Conservation (phyloP, 352 stramenopile species). For the Pythium scleroteichum region DNA sequence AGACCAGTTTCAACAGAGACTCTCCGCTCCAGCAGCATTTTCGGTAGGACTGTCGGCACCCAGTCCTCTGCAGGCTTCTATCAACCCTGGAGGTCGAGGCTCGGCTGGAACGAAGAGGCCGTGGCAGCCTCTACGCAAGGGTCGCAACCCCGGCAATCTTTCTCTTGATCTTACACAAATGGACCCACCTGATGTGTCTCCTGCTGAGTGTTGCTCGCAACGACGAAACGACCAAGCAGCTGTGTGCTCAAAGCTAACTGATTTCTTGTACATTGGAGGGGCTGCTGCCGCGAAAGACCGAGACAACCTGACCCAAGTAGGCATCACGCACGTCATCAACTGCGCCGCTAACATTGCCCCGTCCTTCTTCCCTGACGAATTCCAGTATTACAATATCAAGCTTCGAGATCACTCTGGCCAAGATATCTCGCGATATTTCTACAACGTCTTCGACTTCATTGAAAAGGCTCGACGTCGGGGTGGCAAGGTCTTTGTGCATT, state of each 20-base stretch:
- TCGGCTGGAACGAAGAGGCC: slow-evolving; percentile 38
- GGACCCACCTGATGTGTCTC: slow-evolving; percentile 35
- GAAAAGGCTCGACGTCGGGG: slow-evolving; percentile 64
- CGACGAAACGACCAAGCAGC: slow-evolving; percentile 61
- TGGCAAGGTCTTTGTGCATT: slow-evolving; percentile 86
- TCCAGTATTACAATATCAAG: slow-evolving; percentile 85
- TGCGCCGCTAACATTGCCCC: slow-evolving; percentile 79
- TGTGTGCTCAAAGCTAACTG: slow-evolving; percentile 78
- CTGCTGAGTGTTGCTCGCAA: slow-evolving; percentile 26
- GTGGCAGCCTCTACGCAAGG: slow-evolving; percentile 54
- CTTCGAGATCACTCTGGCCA: slow-evolving; percentile 88
- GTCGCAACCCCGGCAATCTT: slow-evolving; percentile 78
- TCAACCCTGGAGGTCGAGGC: slow-evolving; percentile 16
- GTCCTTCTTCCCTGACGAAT: slow-evolving; percentile 73
- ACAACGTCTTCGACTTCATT: slow-evolving; percentile 90
- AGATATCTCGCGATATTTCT: slow-evolving; percentile 85
- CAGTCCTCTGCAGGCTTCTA: not conserved
- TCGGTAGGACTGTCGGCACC: slow-evolving; percentile 11
- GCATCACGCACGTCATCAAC: slow-evolving; percentile 91
- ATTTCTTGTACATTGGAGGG: slow-evolving; percentile 89
- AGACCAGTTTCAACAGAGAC: slow-evolving; percentile 4
- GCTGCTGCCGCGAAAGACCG: slow-evolving; percentile 79
- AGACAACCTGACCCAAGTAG: slow-evolving; percentile 56
- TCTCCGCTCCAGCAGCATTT: slow-evolving; percentile 18
- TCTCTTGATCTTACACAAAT: slow-evolving; percentile 82